Percentiles rank a stretch among this genome's conserved stretches.
Evolutionary conservation across 352 stramenopile genomes (phyloP).

Genomic region (Thraustochytrium striatum): DNA sequence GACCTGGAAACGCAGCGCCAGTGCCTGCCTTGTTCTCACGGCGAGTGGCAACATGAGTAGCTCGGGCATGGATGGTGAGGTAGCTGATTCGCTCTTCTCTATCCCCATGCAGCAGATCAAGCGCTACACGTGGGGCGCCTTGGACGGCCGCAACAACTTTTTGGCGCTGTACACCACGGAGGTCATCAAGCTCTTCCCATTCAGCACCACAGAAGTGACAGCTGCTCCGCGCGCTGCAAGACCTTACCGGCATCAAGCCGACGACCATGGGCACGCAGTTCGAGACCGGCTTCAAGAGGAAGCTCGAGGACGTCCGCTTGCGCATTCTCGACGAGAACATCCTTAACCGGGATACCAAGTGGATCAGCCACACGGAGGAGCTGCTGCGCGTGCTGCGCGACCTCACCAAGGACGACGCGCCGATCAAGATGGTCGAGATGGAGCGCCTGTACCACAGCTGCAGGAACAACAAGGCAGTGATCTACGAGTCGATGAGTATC

Average conservation of each 20-base stretch:
- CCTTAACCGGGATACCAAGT: not conserved
- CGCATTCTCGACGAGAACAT: not conserved
- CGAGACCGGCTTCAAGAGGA: not conserved
- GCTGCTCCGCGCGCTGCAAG: conserved; percentile 12
- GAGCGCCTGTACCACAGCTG: conserved; percentile 31
- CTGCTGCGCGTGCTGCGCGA: conserved; percentile 9
- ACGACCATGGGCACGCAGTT: not conserved
- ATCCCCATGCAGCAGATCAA: not conserved
- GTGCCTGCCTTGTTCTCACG: not conserved
- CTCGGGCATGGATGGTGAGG: not conserved
- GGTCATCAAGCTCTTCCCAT: conserved; percentile 43
- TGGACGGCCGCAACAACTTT: not conserved
- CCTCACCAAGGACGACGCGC: conserved; percentile 23
- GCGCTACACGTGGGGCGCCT: not conserved
- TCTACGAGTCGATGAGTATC: conserved; percentile 21
- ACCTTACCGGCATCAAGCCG: conserved; percentile 22
- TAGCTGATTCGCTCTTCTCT: conserved; percentile 4
- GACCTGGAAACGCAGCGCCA: not conserved
- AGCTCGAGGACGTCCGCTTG: conserved; percentile 11
- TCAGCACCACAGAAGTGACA: not conserved
- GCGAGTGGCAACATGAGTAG: not conserved
- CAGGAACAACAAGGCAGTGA: conserved; percentile 19
- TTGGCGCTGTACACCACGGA: conserved; percentile 25
- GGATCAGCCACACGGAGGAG: conserved; percentile 40
- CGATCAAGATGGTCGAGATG: conserved; percentile 26